Evolutionary conservation across 2,329 filamentous ascomycete species (phyloP), one percentile per base, ranked within the genome.

Genomic region (Fusarium sp.): DNA sequence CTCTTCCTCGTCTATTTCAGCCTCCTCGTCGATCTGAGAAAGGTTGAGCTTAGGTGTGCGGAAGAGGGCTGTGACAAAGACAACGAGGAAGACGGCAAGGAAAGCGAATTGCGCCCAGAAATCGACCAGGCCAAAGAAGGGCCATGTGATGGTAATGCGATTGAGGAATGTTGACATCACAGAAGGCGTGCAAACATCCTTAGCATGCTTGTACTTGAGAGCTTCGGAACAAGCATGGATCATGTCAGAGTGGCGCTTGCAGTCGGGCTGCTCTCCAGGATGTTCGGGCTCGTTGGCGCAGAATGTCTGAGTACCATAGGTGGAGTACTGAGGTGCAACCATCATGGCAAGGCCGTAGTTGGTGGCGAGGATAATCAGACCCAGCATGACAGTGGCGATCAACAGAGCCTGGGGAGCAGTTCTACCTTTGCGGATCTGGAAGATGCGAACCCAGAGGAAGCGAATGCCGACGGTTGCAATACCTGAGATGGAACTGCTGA

Each of bases 21-120:
- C 91, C 76, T 98, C 95, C 66, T 95, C 92, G 69, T 98, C 96
- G 9, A 97, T 79, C 74, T 95, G 90, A 45, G 88, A 87, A 58
- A 95, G 85, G 73, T 95, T 89, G 36, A 97, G 80, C 75, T 87
- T 90, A 0, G 95, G 95, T 2, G 94, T 90, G 42, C 92, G 90
- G 85, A 98, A 91, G 1, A 98, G 81, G 5, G 92, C 89, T 1
- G 92, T 92, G 22, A 94, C 62, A 72, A 97, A 92, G 14, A 97
- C 90, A 56, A 97, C 81, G 11, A 97, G 79, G 79, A 97, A 98
- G 20, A 98, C 85, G 34, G 81, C 91, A 43, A 99, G 81, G 82
- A 99, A 98, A 14, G 87, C 92, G 77, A 98, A 98, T 75, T 99
- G 96, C 0, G 94, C 93, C 94, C 95, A 99, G 80, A 98, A 99